These are phyloP conservation scores for Lepiota venenata DNA, from an alignment of 768 basidiomycete genomes.

Conservation along the genomic window DNA sequence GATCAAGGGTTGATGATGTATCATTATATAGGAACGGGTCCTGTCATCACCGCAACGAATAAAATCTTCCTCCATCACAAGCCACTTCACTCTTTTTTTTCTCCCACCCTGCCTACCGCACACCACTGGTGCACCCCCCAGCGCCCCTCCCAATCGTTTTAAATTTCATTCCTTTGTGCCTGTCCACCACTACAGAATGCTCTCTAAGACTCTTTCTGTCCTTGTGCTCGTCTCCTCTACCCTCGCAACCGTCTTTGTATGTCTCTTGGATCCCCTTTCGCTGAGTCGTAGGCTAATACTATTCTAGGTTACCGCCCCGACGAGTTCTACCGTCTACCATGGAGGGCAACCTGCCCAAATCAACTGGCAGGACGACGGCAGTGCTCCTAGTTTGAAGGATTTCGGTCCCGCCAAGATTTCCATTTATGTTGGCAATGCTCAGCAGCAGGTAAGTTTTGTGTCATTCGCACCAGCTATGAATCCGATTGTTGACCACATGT, in stretches of 20 bases:
- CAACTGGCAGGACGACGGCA: conserved; percentile 56
- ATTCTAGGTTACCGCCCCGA: conserved; percentile 58
- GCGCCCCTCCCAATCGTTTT: conserved; percentile 8
- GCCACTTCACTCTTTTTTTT: not conserved
- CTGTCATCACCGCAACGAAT: too few relatives aligned
- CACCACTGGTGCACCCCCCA: not conserved
- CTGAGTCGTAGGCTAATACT: conserved; percentile 7
- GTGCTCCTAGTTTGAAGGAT: conserved; percentile 40
- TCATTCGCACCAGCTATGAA: not conserved
- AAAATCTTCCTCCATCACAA: conserved; percentile 5
- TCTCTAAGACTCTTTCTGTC: conserved; percentile 43
- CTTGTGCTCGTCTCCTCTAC: conserved; percentile 52
- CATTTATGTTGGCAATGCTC: conserved; percentile 62
- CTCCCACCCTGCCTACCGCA: conserved; percentile 10
- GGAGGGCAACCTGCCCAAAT: conserved; percentile 50
- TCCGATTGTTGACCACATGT: not conserved
- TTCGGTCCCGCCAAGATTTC: conserved; percentile 53
- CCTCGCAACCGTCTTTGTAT: conserved; percentile 55
- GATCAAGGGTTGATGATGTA: conserved; percentile 2
- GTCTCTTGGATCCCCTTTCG: conserved; percentile 20
- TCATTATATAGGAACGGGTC: not conserved
- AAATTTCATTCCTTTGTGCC: conserved; percentile 34
- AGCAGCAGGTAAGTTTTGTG: conserved; percentile 48
- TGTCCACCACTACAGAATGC: conserved; percentile 46
- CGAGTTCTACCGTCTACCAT: conserved; percentile 36